Conservation (phyloP, 148 eudicot species). For the Persicaria maculosa region DNA sequence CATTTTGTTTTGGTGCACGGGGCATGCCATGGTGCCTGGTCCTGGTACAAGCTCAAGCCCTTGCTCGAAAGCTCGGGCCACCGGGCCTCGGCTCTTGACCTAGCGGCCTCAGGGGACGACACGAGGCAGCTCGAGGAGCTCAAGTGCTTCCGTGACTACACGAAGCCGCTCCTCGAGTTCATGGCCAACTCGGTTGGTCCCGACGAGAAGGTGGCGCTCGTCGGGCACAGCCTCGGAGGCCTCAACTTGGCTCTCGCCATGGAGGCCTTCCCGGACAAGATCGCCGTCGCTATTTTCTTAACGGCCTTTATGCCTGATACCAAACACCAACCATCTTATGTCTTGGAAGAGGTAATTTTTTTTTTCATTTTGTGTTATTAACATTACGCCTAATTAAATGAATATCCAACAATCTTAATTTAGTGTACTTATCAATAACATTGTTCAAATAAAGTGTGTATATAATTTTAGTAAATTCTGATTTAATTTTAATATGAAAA, state of each 20-base stretch:
- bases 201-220: constrained; percentile 20
- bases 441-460: not conserved
- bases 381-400: not conserved
- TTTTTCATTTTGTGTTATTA: not conserved
- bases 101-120: constrained; percentile 24
- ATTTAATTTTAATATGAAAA: too few species aligned
- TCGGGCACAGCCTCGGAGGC: constrained; percentile 30
- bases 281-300: constrained; percentile 22
- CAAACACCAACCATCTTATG: constrained; percentile 21
- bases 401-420: not conserved
- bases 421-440: not conserved
- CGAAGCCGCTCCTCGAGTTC: constrained; percentile 24
- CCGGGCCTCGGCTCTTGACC: constrained; percentile 22
- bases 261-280: constrained; percentile 22
- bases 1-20: constrained; percentile 30
- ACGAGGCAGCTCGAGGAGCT: constrained; percentile 17
- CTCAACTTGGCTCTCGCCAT: constrained; percentile 23
- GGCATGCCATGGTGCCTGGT: constrained; percentile 28
- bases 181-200: constrained; percentile 16
- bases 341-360: constrained; percentile 24
- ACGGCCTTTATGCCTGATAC: constrained; percentile 29
- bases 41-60: constrained; percentile 28
- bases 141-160: constrained; percentile 19
- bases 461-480: too few species aligned
- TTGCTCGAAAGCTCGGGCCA: constrained; percentile 24